phyloP scores from a whole-genome alignment of 352 stramenopile species.

The Blastocystis sp. region DNA sequence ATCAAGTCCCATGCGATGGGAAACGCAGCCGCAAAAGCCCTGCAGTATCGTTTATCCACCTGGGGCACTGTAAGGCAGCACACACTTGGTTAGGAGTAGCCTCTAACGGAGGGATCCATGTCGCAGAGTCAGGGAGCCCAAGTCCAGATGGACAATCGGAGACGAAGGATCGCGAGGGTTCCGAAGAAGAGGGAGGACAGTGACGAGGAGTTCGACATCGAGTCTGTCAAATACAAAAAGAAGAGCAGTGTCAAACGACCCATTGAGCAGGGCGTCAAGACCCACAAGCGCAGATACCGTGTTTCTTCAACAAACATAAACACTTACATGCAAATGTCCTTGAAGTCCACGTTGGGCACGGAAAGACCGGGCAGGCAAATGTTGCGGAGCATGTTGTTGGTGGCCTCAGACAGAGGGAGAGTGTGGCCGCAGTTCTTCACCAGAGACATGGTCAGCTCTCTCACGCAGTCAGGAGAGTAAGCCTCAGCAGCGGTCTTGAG shows the following conservation, averaged over 20 bases:
- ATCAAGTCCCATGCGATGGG: not conserved
- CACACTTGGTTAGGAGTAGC: not conserved
- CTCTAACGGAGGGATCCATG: not conserved
- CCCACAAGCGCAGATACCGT: not conserved
- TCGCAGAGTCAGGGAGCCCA: not conserved
- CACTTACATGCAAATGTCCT: constrained; percentile 55
- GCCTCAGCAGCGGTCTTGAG: constrained; percentile 39
- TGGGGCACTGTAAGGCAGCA: constrained; percentile 8
- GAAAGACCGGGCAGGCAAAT: constrained; percentile 61
- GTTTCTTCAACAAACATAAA: constrained; percentile 9
- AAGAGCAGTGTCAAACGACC: constrained; percentile 42
- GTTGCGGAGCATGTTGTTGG: constrained; percentile 64
- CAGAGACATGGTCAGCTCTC: not conserved
- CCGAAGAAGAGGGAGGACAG: constrained; percentile 19
- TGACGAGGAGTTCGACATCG: constrained; percentile 29
- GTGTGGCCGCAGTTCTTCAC: constrained; percentile 41
- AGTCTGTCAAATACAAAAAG: not conserved
- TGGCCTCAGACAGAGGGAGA: constrained; percentile 32
- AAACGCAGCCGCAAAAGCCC: not conserved
- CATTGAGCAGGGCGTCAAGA: constrained; percentile 2
- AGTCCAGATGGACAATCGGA: not conserved
- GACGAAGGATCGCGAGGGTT: too few species aligned
- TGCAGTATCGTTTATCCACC: not conserved
- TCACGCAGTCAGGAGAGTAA: constrained; percentile 39
- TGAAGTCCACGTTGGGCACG: constrained; percentile 42